These are phyloP conservation scores for Lactarius tabidus DNA, from an alignment of 768 basidiomycete species.

Conservation along the genomic window DNA sequence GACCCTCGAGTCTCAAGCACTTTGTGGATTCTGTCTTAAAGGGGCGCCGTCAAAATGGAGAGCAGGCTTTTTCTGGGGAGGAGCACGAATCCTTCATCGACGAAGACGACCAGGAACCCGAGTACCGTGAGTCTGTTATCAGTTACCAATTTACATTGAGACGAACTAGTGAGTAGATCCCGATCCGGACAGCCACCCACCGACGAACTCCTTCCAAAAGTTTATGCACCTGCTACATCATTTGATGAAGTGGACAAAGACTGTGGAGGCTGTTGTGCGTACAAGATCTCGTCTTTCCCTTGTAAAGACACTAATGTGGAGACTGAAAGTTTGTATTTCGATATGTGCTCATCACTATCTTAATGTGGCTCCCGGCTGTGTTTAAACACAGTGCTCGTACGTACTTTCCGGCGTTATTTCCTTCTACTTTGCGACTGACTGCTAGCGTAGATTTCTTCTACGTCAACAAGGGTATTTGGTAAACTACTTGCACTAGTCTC, in stretches of 20 bases:
- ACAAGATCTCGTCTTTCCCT: neutral
- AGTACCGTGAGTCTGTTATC: constrained; percentile 22
- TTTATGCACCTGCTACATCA: constrained; percentile 36
- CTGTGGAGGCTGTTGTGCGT: constrained; percentile 40
- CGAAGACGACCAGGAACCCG: constrained; percentile 26
- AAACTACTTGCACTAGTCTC: neutral
- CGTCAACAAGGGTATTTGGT: constrained; percentile 46
- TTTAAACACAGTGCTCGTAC: constrained; percentile 41
- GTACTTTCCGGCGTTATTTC: constrained; percentile 25
- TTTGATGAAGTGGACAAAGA: constrained; percentile 39
- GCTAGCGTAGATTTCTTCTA: constrained; percentile 39
- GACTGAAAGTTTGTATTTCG: constrained; percentile 46
- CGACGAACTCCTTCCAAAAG: constrained; percentile 41
- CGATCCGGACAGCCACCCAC: constrained; percentile 49
- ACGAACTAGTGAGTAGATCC: constrained; percentile 28
- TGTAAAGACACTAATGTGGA: neutral
- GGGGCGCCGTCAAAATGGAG: constrained; percentile 26
- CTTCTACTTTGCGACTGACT: constrained; percentile 7
- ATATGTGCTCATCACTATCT: constrained; percentile 45
- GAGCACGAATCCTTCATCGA: constrained; percentile 29
- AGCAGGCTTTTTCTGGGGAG: constrained; percentile 32
- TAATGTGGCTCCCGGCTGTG: constrained; percentile 50
- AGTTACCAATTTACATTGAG: neutral
- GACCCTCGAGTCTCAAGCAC: constrained; percentile 42
- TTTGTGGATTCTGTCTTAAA: constrained; percentile 31